Percentiles rank a stretch among this genome's conserved stretches.
These are phyloP conservation scores for Aeminium ludgeri DNA, from an alignment of 495 filamentous ascomycete species.

Conservation along the genomic window DNA sequence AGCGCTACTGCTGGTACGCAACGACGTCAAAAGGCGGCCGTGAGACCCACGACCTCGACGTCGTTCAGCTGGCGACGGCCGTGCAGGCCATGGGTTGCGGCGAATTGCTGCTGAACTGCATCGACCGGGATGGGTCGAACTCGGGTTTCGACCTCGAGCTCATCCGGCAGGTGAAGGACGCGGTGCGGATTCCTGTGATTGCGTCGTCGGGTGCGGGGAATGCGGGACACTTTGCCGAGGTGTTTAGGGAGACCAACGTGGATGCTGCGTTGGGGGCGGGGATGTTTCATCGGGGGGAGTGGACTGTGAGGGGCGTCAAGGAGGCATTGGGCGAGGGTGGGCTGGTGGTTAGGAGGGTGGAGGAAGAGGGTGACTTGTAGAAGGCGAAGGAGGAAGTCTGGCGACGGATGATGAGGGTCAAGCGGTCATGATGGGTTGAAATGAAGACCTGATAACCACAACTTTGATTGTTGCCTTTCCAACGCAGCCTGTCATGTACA, in stretches of 20 bases:
- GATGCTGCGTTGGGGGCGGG: conserved; percentile 91
- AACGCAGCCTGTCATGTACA: too few relatives aligned
- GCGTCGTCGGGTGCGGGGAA: conserved; percentile 86
- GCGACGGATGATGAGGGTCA: too few relatives aligned
- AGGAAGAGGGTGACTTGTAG: conserved; percentile 25
- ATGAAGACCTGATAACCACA: too few relatives aligned
- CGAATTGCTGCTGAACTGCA: conserved; percentile 90
- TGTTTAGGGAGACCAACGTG: conserved; percentile 67
- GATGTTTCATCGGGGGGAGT: conserved; percentile 94
- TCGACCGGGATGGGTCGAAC: conserved; percentile 92
- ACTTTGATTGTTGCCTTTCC: too few relatives aligned
- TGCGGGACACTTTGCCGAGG: conserved; percentile 78
- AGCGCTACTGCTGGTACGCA: conserved; percentile 88
- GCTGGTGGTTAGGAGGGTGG: conserved; percentile 59
- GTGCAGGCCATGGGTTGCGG: conserved; percentile 94
- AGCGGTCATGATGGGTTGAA: too few relatives aligned
- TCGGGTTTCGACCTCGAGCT: conserved; percentile 90
- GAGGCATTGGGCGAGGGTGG: conserved; percentile 53
- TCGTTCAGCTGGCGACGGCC: conserved; percentile 66
- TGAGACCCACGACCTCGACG: conserved; percentile 80
- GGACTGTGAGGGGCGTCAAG: conserved; percentile 90
- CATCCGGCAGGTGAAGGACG: conserved; percentile 66
- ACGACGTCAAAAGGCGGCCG: conserved; percentile 92
- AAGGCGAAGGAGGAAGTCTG: too few relatives aligned
- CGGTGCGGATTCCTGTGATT: conserved; percentile 82